phyloP scores from a whole-genome alignment of 768 basidiomycete genomes.

The Naganishia kalamii region DNA sequence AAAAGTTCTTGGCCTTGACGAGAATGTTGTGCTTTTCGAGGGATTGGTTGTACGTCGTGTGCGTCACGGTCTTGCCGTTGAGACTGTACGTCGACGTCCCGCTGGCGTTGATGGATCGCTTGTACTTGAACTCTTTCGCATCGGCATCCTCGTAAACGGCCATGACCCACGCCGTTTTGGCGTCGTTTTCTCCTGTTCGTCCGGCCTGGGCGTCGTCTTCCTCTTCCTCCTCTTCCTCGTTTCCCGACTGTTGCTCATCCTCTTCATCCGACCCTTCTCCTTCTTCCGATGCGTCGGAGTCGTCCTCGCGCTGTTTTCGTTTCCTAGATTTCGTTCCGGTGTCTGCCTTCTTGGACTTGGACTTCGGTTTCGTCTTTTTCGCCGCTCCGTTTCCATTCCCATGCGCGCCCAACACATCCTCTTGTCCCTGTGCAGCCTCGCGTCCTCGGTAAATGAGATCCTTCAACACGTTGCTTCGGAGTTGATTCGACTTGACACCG shows the following conservation, averaged over 20 bases:
- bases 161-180: constrained; percentile 90
- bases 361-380: background rate
- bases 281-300: constrained; percentile 28
- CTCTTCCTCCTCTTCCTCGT: constrained; percentile 47
- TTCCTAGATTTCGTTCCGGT: constrained; percentile 16
- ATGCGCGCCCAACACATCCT: constrained; percentile 15
- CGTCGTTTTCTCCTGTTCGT: constrained; percentile 63
- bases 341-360: constrained; percentile 11
- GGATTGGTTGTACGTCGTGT: constrained; percentile 79
- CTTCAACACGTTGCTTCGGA: constrained; percentile 86
- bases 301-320: constrained; percentile 27
- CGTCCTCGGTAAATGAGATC: constrained; percentile 94
- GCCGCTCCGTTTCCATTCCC: constrained; percentile 1
- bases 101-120: constrained; percentile 83
- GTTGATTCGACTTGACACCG: constrained; percentile 86
- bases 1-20: constrained; percentile 97
- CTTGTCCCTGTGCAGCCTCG: constrained; percentile 48
- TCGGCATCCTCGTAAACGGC: constrained; percentile 76
- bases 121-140: constrained; percentile 80
- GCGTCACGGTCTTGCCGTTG: constrained; percentile 72
- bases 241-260: constrained; percentile 47
- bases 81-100: constrained; percentile 88
- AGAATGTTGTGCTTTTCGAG: constrained; percentile 87
- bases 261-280: constrained; percentile 32
- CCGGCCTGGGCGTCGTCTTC: constrained; percentile 55